Base-by-base conservation (phyloP, 139 green algal genomes). In the Astrephomene gubernaculifera region DNA sequence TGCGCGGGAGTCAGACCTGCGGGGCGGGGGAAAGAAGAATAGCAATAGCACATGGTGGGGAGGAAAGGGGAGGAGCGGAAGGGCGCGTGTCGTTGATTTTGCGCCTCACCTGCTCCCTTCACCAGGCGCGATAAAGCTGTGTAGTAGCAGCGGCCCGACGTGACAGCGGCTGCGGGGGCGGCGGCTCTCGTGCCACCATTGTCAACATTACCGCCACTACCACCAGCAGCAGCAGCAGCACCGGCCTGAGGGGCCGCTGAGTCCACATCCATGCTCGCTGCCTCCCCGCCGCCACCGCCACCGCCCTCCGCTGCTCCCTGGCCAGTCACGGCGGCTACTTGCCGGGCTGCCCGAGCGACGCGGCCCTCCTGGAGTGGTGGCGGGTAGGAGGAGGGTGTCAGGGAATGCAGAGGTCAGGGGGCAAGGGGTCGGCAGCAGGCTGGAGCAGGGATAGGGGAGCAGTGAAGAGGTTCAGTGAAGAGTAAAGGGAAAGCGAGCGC, bases 61-160 rank as follows among this genome's bases (percentile, higher is more conserved):
- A n/a, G n/a, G n/a, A n/a, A n/a, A n/a, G n/a, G n/a, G n/a, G n/a
- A n/a, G n/a, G n/a, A n/a, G n/a, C 49, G 14, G 49, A 57, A 17
- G 49, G 14, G 17, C 49, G 14, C 49, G 49, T 57, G 49, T 17
- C 49, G 49, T 17, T 57, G 49, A 12, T 57, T 25, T 57, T 12
- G 14, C 49, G 49, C 49, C 49, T 39, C 71, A 80, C 71, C 71
- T 49, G 71, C 43, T 49, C 45, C 45, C 44, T 80, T 80, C 10
- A 96, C 81, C 9, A 97, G 69, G 0, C 91, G 89, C 0, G 93
- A 90, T 63, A 98, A 60, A 0, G 36, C 53, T 2, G 90, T 96
- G 86, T 95, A 98, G 71, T 75, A 90, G 68, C 93, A 96, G n/a
- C 89, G 87, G 25, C 87, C 85, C 6, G 72, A 81, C 4, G 5